Evolutionary conservation across 495 filamentous ascomycete genomes (phyloP).

Genomic region (Saxophila tyrrhenica): DNA sequence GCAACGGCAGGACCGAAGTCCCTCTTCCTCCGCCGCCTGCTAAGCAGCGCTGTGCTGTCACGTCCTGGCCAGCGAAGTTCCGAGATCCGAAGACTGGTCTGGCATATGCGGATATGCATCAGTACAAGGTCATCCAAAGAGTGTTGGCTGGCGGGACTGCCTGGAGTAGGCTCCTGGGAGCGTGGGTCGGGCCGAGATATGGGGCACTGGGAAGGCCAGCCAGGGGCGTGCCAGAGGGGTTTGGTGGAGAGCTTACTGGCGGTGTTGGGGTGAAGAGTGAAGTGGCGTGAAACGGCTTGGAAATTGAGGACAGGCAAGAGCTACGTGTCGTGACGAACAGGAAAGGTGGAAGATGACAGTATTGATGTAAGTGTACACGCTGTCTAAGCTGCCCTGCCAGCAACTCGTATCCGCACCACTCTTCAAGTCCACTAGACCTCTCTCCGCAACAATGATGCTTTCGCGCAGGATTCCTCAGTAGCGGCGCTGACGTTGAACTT

Average conservation of each 20-base stretch:
- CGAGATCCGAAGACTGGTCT: conserved; percentile 31
- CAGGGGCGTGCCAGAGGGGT: conserved; percentile 29
- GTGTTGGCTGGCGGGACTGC: conserved; percentile 24
- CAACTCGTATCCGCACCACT: too few species aligned
- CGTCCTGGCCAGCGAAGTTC: conserved; percentile 22
- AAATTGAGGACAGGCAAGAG: too few species aligned
- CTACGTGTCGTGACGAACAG: too few species aligned
- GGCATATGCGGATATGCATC: conserved; percentile 24
- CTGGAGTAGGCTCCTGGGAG: conserved; percentile 29
- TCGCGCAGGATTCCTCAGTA: too few species aligned
- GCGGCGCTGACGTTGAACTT: too few species aligned
- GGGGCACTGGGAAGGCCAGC: conserved; percentile 22
- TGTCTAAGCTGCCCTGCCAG: too few species aligned
- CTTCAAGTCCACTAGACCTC: too few species aligned
- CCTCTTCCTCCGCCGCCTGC: conserved; percentile 16
- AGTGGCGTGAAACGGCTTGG: not conserved
- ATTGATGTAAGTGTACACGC: too few species aligned
- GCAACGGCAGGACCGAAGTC: not conserved
- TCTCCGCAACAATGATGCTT: too few species aligned
- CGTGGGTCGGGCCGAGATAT: conserved; percentile 26
- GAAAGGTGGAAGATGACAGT: too few species aligned
- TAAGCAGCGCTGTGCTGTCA: conserved; percentile 24
- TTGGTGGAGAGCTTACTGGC: conserved; percentile 15
- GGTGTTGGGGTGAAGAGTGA: conserved; percentile 3
- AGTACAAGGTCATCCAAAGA: conserved; percentile 26